These are phyloP conservation scores for Uronychia binucleata DNA, from an alignment of 73 alveolate genomes.

Conservation along the genomic window DNA sequence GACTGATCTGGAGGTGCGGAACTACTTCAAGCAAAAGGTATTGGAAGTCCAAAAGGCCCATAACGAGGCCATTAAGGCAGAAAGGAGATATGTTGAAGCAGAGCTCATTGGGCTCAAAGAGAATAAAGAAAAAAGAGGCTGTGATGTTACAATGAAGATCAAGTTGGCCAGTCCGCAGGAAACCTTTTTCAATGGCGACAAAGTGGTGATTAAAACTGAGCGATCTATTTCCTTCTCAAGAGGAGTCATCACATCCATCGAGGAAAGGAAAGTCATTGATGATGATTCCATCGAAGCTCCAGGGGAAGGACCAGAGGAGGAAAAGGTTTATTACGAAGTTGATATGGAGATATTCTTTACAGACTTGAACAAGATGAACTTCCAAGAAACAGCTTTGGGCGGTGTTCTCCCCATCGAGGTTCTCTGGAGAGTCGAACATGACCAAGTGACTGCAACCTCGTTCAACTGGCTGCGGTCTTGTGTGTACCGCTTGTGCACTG, in stretches of 20 bases:
- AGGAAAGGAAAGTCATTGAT: not conserved
- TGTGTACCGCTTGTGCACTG: constrained; percentile 4
- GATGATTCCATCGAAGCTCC: constrained; percentile 1
- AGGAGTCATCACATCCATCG: not conserved
- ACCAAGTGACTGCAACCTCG: constrained; percentile 6
- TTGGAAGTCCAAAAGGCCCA: not conserved
- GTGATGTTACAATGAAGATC: not conserved
- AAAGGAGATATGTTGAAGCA: not conserved
- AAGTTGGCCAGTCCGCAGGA: not conserved
- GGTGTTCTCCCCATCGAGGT: not conserved
- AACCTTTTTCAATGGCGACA: not conserved
- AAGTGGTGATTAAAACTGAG: not conserved
- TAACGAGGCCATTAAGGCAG: not conserved
- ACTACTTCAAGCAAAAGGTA: not conserved
- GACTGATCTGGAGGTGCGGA: not conserved
- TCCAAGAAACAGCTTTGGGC: constrained; percentile 22
- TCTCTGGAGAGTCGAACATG: constrained; percentile 24
- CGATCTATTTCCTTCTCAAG: not conserved
- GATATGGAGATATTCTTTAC: not conserved
- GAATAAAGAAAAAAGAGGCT: not conserved
- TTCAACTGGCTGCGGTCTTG: constrained; percentile 15
- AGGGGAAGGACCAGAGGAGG: not conserved
- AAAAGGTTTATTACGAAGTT: not conserved
- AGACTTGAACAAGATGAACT: not conserved
- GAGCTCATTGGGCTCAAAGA: not conserved